These are phyloP conservation scores for Trichothecium roseum DNA, from an alignment of 2,329 filamentous ascomycete genomes.

Conservation along the genomic window DNA sequence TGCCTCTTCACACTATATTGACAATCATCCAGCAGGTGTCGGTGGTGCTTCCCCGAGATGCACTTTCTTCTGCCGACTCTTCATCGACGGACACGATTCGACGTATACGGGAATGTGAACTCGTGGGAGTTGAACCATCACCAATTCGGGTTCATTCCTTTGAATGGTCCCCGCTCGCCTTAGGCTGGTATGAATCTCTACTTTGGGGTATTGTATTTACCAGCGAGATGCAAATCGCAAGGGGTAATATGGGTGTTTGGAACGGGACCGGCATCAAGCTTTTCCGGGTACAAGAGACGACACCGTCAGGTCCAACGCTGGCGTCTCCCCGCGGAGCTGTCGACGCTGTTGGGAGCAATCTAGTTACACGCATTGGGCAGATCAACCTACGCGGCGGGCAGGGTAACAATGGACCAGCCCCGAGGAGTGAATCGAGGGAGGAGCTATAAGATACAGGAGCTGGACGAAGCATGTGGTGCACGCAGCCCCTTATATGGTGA, in stretches of 20 bases:
- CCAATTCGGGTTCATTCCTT: conserved; percentile 76
- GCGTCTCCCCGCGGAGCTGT: conserved; percentile 82
- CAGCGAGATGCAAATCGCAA: conserved; percentile 77
- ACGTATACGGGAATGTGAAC: conserved; percentile 47
- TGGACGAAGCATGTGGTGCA: too few relatives aligned
- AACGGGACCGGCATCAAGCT: conserved; percentile 81
- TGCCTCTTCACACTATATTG: conserved; percentile 79
- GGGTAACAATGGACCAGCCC: conserved; percentile 10
- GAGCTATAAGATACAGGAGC: too few relatives aligned
- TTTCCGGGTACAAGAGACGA: conserved; percentile 82
- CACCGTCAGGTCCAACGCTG: conserved; percentile 67
- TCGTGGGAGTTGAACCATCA: conserved; percentile 65
- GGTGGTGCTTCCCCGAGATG: conserved; percentile 43
- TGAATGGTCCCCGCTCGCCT: conserved; percentile 80
- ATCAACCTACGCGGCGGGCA: conserved; percentile 55
- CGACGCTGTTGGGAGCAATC: conserved; percentile 83
- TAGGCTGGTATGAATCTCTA: conserved; percentile 93
- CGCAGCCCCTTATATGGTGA: too few relatives aligned
- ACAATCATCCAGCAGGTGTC: conserved; percentile 61
- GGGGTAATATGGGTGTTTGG: conserved; percentile 87
- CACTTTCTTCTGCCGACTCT: too few relatives aligned
- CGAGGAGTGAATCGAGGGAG: not conserved
- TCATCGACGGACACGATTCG: conserved; percentile 31
- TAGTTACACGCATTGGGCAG: conserved; percentile 77
- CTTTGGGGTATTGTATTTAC: conserved; percentile 91